A percentile compares a stretch with the other conserved stretches of the same genome.
Conservation (phyloP, 805 yeast genomes). For the Cyberlindnera mrakii region DNA sequence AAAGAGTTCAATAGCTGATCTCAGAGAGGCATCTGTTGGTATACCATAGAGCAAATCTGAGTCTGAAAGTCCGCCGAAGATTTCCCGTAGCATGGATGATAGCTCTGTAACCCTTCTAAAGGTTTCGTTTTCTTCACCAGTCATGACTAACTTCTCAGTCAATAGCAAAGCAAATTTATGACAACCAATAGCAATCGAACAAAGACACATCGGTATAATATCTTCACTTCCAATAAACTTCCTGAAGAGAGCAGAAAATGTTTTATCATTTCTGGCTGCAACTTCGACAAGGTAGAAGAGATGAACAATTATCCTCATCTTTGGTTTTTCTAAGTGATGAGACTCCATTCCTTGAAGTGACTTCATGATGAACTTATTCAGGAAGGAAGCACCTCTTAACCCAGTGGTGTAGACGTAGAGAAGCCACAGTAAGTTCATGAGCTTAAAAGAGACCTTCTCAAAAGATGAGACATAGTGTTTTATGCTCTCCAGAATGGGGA, state of each 20-base stretch:
- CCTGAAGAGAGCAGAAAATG: constrained; percentile 1
- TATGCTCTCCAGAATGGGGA: constrained; percentile 3
- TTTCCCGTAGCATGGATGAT: constrained; percentile 15
- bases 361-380: background rate
- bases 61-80: constrained; percentile 54
- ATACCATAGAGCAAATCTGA: constrained; percentile 61
- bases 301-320: constrained; percentile 13
- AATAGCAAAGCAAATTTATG: constrained; percentile 28
- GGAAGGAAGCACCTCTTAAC: constrained; percentile 11
- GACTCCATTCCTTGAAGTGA: background rate
- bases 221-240: constrained; percentile 12
- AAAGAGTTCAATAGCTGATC: constrained; percentile 41
- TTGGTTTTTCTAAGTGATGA: background rate
- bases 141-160: constrained; percentile 27
- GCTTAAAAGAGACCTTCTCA: constrained; percentile 21
- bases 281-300: constrained; percentile 24
- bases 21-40: constrained; percentile 50
- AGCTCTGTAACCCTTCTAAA: background rate
- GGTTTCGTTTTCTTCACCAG: background rate
- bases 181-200: constrained; percentile 21
- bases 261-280: constrained; percentile 11
- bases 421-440: constrained; percentile 26
- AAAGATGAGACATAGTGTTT: constrained; percentile 6
- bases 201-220: constrained; percentile 19
- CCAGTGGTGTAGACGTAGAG: constrained; percentile 17